Evolutionary conservation across 2,329 filamentous ascomycete genomes (phyloP), one percentile per base, ranked within the genome.

Genomic region (Penicillium sp.): DNA sequence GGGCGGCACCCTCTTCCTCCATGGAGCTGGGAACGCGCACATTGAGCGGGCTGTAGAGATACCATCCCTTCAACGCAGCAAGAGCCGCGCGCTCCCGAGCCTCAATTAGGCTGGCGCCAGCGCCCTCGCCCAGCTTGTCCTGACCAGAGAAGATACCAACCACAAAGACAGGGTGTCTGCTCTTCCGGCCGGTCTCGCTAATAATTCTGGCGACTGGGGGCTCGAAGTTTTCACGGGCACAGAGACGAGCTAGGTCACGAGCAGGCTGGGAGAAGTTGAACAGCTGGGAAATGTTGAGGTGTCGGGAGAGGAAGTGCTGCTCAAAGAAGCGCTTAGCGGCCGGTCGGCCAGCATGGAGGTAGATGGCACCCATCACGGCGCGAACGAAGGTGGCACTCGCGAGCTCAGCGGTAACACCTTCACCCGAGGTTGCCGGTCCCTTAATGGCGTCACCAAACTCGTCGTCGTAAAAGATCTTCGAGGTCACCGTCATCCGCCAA

Each of bases 111-210:
- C 86, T 93, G 52, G 89, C 81, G 26, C 91, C 95, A 22, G 88
- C 84, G n/a, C 89, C 95, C 80, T 99, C 94, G 58, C 94, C 95
- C 45, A 99, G 83, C 84, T 95, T 94, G 75, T 99, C 93, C 62
- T 84, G 83, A 55, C 94, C 95, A 68, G 91, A 96, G 81, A 90
- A 99, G 63, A 99, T 93, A 60, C 94, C 95, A 14, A 99, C 93
- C 33, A 97, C 88, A 72, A 89, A 98, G 16, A 99, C 95, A 16
- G 95, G 94, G 61, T 91, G 91, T 75, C 90, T 87, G 71, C 90
- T 95, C 68, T 85, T 77, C 60, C 95, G 87, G 75, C 95, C 95
- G 3, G 95, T 98, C 82, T 99, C 95, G 70, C 89, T 92, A 69
- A 97, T 85, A 57, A 99, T 85, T 59, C 93, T 87, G 16, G 95